A percentile compares a stretch with the other conserved stretches of the same genome.
phyloP scores from a whole-genome alignment of 139 green algal species.

The Pedinophyceae sp. region DNA sequence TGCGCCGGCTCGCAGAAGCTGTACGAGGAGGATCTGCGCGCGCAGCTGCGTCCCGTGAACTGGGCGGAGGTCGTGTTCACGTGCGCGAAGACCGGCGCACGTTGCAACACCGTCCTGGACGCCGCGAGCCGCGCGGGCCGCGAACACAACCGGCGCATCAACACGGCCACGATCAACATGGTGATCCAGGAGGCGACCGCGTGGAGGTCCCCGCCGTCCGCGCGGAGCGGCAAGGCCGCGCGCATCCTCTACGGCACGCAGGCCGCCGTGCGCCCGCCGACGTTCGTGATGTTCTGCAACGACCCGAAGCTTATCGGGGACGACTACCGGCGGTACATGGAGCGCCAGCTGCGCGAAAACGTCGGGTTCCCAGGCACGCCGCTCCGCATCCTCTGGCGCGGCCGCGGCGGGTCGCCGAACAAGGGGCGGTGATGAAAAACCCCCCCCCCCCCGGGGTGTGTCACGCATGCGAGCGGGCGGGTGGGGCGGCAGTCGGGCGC shows the following conservation, averaged over 20 bases:
- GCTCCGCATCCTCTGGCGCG: slow-evolving; percentile 66
- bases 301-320: slow-evolving; percentile 71
- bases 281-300: slow-evolving; percentile 97
- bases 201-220: slow-evolving; percentile 13
- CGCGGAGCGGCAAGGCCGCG: slow-evolving; percentile 28
- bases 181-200: slow-evolving; percentile 42
- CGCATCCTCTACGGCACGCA: slow-evolving; percentile 90
- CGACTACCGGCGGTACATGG: slow-evolving; percentile 70
- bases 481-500: too few species aligned
- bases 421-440: too few species aligned
- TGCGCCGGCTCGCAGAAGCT: too few species aligned
- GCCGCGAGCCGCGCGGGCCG: slow-evolving; percentile 45
- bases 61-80: slow-evolving; percentile 84
- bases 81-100: slow-evolving; percentile 42
- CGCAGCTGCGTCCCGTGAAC: slow-evolving; percentile 58
- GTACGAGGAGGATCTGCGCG: slow-evolving; percentile 39
- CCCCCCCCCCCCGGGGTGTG: too few species aligned
- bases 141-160: slow-evolving; percentile 69
- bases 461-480: too few species aligned
- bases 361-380: slow-evolving; percentile 66
- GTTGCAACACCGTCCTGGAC: slow-evolving; percentile 60
- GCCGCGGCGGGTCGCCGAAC: too few species aligned
- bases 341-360: slow-evolving; percentile 67
- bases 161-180: slow-evolving; percentile 86
- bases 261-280: slow-evolving; percentile 58